Evolutionary conservation across 1,284 basidiomycete species (phyloP).

Genomic region (Heterobasidion occidentale): DNA sequence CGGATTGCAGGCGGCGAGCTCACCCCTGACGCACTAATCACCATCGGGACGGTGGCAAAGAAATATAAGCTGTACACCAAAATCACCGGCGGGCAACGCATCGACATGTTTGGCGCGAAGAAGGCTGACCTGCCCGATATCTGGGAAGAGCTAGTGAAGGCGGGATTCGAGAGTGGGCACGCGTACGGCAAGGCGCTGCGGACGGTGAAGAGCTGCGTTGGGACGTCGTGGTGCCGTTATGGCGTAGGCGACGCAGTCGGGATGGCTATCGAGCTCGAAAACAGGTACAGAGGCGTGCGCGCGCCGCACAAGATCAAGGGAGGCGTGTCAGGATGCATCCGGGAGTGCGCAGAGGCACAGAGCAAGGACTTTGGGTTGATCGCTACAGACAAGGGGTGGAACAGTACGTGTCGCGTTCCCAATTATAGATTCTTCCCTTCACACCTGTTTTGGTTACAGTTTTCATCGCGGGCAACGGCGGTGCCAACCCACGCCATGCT

Average conservation of each 20-base stretch:
- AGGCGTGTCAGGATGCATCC: not conserved
- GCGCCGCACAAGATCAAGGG: not conserved
- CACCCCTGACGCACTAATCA: not conserved
- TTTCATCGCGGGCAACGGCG: not conserved
- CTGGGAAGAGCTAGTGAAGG: not conserved
- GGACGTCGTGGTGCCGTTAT: not conserved
- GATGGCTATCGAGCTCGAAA: not conserved
- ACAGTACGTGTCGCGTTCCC: not conserved
- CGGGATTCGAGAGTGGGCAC: not conserved
- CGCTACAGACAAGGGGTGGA: slow-evolving; percentile 1
- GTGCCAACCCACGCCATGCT: not conserved
- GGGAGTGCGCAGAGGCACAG: not conserved
- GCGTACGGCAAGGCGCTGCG: not conserved
- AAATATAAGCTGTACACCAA: not conserved
- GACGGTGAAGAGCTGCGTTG: not conserved
- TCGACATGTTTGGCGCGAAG: slow-evolving; percentile 1
- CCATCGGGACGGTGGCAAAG: not conserved
- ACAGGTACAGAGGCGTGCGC: not conserved
- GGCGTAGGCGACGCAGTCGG: not conserved
- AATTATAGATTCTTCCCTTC: not conserved
- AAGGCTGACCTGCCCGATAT: not conserved
- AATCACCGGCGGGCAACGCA: not conserved
- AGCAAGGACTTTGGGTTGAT: slow-evolving; percentile 1
- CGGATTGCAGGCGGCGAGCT: not conserved
- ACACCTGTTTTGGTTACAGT: not conserved